Conservation (phyloP, 345 rosid genomes). For the Hibiscus mutabilis region DNA sequence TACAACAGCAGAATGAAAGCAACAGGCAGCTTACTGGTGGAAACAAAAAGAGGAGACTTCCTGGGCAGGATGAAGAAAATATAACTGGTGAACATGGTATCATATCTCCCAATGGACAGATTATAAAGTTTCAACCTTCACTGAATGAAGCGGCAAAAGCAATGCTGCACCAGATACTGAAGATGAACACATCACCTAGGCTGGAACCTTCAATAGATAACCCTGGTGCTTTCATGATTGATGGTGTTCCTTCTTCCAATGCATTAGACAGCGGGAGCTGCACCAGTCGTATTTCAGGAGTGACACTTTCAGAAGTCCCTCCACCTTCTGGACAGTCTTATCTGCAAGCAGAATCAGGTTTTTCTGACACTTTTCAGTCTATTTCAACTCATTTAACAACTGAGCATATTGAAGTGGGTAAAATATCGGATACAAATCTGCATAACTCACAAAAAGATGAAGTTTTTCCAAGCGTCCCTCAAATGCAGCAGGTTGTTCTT, state of each 20-base stretch:
- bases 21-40: slow-evolving; percentile 48
- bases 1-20: slow-evolving; percentile 62
- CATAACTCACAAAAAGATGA: slow-evolving; percentile 19
- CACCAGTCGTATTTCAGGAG: slow-evolving; percentile 17
- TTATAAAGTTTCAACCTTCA: slow-evolving; percentile 64
- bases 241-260: slow-evolving; percentile 30
- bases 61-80: slow-evolving; percentile 45
- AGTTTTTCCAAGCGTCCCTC: slow-evolving; percentile 26
- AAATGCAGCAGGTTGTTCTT: slow-evolving; percentile 29
- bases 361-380: slow-evolving; percentile 21
- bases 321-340: slow-evolving; percentile 26
- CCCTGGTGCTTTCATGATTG: slow-evolving; percentile 36
- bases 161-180: slow-evolving; percentile 57
- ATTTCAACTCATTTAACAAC: slow-evolving; percentile 10
- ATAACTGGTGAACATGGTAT: slow-evolving; percentile 23
- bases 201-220: slow-evolving; percentile 38
- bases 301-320: no score
- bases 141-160: slow-evolving; percentile 62
- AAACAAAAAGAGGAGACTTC: slow-evolving; percentile 77
- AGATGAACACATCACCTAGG: slow-evolving; percentile 41
- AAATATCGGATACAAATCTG: slow-evolving; percentile 7
- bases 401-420: slow-evolving; percentile 17
- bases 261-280: slow-evolving; percentile 30
- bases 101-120: slow-evolving; percentile 45
- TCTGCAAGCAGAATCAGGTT: slow-evolving; percentile 23